A percentile compares a stretch with the other conserved stretches of the same genome.
Conservation (phyloP, 116 monocot species). For the Dioscorea cayenensis region DNA sequence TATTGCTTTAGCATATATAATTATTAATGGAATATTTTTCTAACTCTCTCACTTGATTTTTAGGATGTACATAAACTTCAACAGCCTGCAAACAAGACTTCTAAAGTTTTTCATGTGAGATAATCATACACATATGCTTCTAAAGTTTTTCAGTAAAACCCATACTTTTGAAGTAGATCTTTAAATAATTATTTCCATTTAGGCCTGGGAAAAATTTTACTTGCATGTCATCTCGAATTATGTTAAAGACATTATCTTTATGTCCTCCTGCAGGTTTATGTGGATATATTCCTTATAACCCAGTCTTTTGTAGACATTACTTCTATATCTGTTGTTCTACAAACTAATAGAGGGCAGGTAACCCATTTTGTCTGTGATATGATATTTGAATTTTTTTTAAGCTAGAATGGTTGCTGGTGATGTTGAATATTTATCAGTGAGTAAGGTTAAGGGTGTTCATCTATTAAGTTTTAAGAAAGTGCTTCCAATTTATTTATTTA, state of each 20-base stretch:
- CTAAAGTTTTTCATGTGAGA: conserved; percentile 90
- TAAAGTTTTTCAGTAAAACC: neutral
- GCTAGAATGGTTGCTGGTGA: neutral
- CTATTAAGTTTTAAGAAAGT: neutral
- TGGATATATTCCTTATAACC: conserved; percentile 82
- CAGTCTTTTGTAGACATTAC: conserved; percentile 85
- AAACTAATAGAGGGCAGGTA: conserved; percentile 93
- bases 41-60: conserved; percentile 6
- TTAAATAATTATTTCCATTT: neutral
- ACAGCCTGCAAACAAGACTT: conserved; percentile 80
- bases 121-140: neutral
- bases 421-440: neutral
- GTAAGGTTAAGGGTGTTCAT: neutral
- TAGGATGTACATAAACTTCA: conserved; percentile 94
- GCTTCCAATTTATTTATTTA: too few relatives aligned
- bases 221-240: neutral
- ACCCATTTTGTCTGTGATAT: neutral
- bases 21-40: neutral
- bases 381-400: neutral
- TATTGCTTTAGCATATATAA: too few relatives aligned
- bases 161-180: neutral
- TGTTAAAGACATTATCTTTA: neutral
- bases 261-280: conserved; percentile 66
- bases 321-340: conserved; percentile 51
- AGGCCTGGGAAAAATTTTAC: neutral